Percentiles rank a stretch among this genome's conserved stretches.
phyloP scores from a whole-genome alignment of 75 land plant genomes.

The Adiantum capillusveneris region DNA sequence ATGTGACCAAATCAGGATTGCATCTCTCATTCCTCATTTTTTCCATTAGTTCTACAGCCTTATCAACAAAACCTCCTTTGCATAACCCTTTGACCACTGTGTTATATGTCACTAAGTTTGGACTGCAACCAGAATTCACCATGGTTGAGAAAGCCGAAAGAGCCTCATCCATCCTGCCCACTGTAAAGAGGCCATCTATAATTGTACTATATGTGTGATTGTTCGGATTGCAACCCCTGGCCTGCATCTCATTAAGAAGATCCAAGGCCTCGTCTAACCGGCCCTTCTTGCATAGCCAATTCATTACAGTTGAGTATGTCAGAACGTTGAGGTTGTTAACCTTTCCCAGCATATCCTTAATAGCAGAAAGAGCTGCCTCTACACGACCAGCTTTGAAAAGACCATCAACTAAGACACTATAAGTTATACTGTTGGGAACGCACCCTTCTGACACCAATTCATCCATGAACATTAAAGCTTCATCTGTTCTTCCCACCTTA shows the following conservation, averaged over 20 bases:
- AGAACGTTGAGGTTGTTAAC: constrained; percentile 26
- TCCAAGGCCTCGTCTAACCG: constrained; percentile 33
- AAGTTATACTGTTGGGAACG: constrained; percentile 48
- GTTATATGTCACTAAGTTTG: constrained; percentile 59
- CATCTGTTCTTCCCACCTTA: constrained; percentile 34
- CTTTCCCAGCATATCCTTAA: constrained; percentile 35
- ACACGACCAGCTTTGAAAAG: constrained; percentile 31
- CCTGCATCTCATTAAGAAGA: constrained; percentile 40
- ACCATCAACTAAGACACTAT: constrained; percentile 46
- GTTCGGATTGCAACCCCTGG: constrained; percentile 41
- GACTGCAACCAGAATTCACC: constrained; percentile 54
- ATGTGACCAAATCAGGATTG: constrained; percentile 40
- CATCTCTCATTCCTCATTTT: constrained; percentile 35
- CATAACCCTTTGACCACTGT: constrained; percentile 44
- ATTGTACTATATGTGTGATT: constrained; percentile 41
- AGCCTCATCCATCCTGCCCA: constrained; percentile 32
- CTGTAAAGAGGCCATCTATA: constrained; percentile 45
- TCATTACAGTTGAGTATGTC: constrained; percentile 50
- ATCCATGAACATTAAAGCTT: constrained; percentile 32
- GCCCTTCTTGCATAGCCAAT: constrained; percentile 32
- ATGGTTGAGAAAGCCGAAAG: constrained; percentile 35
- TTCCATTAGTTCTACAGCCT: constrained; percentile 27
- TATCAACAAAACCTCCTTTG: constrained; percentile 10
- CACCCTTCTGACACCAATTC: constrained; percentile 29
- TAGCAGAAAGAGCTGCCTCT: constrained; percentile 33